Conservation (phyloP, 140 eudicot genomes). For the Anethum foeniculum region DNA sequence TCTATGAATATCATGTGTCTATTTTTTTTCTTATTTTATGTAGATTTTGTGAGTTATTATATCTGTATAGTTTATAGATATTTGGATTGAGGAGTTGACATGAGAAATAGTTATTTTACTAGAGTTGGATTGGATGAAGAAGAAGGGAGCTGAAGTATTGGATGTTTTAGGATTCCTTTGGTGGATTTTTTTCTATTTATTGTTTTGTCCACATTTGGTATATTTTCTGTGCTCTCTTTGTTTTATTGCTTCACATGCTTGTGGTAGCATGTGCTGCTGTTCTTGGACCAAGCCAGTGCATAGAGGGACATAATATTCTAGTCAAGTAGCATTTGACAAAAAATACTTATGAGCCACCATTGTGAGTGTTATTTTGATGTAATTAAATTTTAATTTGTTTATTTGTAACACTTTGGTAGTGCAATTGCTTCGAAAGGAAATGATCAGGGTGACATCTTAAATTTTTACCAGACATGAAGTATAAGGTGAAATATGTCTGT, state of each 20-base stretch:
- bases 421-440: background rate
- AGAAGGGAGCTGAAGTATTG: conserved; percentile 2
- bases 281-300: conserved; percentile 6
- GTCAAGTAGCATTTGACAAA: background rate
- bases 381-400: background rate
- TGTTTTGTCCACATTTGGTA: background rate
- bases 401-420: background rate
- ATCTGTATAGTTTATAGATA: background rate
- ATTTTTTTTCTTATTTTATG: background rate
- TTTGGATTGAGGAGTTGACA: background rate
- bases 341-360: background rate
- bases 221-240: background rate
- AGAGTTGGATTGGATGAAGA: background rate
- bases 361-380: background rate
- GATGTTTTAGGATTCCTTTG: background rate
- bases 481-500: conserved; percentile 15
- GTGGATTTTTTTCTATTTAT: background rate
- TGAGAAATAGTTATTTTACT: background rate
- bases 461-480: conserved; percentile 33
- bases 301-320: background rate
- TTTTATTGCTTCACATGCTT: conserved; percentile 2
- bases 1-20: background rate
- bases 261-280: background rate
- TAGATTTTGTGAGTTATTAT: background rate
- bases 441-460: background rate